These are phyloP conservation scores for Sungouiella blattae DNA, from an alignment of 805 yeast genomes.

Conservation along the genomic window DNA sequence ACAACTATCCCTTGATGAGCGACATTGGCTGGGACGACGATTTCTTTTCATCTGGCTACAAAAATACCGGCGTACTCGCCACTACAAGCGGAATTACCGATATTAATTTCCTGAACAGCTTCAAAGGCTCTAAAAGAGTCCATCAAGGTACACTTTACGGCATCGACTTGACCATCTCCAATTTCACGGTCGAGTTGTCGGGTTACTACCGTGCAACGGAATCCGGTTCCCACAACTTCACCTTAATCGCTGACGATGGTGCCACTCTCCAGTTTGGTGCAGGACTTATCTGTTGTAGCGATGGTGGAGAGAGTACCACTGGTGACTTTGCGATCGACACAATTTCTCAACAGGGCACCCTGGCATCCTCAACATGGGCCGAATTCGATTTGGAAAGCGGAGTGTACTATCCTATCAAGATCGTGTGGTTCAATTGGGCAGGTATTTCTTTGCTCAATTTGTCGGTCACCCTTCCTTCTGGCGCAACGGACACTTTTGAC, in stretches of 20 bases:
- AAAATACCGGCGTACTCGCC: background rate
- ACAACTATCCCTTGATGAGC: constrained; percentile 2
- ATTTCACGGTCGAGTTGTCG: constrained; percentile 4
- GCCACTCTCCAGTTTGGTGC: background rate
- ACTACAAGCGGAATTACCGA: background rate
- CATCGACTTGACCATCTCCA: background rate
- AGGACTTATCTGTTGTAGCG: background rate
- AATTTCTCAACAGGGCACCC: too few relatives aligned
- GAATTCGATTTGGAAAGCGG: background rate
- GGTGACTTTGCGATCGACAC: background rate
- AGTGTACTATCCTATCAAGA: background rate
- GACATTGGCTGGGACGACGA: constrained; percentile 6
- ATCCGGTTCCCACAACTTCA: background rate
- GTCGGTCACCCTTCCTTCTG: too few relatives aligned
- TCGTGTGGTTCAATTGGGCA: background rate
- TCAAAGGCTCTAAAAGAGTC: background rate
- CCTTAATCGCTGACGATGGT: background rate
- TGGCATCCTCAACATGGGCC: background rate
- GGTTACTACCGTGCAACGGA: background rate
- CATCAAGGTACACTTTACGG: constrained; percentile 5
- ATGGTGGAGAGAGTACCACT: background rate
- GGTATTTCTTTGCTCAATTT: too few relatives aligned
- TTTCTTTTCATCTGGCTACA: constrained; percentile 7
- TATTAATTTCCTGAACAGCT: background rate
- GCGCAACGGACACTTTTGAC: too few relatives aligned